Conservation (phyloP, 768 basidiomycete species). For the Multifurca ochricompacta region DNA sequence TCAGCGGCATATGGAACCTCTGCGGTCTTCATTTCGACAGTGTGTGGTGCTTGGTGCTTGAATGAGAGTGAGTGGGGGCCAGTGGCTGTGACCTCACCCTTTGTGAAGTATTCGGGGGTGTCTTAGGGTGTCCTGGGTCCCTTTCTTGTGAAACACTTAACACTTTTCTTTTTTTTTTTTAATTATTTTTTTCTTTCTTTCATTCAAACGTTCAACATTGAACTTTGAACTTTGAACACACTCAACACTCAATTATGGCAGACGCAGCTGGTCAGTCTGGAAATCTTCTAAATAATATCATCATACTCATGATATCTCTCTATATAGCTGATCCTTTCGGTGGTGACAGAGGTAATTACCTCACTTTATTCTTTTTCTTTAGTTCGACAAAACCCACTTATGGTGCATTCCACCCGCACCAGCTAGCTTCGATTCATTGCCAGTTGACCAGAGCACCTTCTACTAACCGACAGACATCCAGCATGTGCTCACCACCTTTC, state of each 20-base stretch:
- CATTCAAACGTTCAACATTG: too few species aligned
- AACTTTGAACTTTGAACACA: too few species aligned
- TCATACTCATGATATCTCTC: neutral
- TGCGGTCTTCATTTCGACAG: constrained; percentile 49
- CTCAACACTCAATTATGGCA: constrained; percentile 8
- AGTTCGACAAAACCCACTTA: constrained; percentile 21
- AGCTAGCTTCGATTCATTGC: constrained; percentile 22
- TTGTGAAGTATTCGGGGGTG: constrained; percentile 2
- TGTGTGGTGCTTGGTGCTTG: too few species aligned
- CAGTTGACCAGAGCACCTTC: constrained; percentile 13
- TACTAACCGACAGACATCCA: constrained; percentile 13
- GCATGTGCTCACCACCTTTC: constrained; percentile 18
- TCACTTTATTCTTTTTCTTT: constrained; percentile 13
- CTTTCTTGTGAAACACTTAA: neutral
- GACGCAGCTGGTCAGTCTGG: constrained; percentile 10
- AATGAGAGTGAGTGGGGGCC: neutral
- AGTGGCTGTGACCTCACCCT: neutral
- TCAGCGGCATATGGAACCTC: constrained; percentile 96
- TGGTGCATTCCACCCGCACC: constrained; percentile 23
- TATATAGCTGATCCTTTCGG: neutral
- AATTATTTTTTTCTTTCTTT: neutral
- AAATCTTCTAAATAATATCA: neutral
- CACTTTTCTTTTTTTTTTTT: neutral
- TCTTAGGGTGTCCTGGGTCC: constrained; percentile 11
- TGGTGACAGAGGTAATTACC: constrained; percentile 19